Base-by-base conservation (phyloP, 306 rosid genomes). In the Vigna radiata region DNA sequence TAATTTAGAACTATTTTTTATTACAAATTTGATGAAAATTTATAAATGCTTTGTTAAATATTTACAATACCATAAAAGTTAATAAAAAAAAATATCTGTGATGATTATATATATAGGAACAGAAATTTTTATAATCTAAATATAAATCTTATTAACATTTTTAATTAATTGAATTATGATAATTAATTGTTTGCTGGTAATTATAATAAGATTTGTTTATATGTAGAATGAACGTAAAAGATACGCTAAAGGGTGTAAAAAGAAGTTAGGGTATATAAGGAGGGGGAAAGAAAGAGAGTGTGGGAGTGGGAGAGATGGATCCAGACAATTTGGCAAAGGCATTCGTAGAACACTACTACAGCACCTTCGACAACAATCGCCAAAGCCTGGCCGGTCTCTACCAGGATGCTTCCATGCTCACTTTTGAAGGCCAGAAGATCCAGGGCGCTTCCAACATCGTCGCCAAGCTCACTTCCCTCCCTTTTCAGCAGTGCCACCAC, bases 401-500 rank as follows among this genome's bases (percentile, higher is more conserved):
- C 76, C 97, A 95, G 79, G 94, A 92, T 0, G 90, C 74, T 9
- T 95, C 99, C 10, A 95, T 95, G 99, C 88, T 92, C 68, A 92
- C 96, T 61, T 92, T 95, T 76, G 99, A 95, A 50, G 99, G 99
- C 16, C 91, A 90, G 90, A 90, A 95, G 91, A 89, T 89, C 85
- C 97, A 88, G 70, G 97, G 99, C 36, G 31, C 97, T 0, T 77
- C 77, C 25, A 85, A 77, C 89, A 95, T 95, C 76, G 96, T 90
- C 6, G 83, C 90, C 44, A 95, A 95, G 79, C 99, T 95, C 81
- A 84, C 89, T 37, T 70, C 88, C 65, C 93, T 92, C 17, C 99
- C 99, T 25, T 95, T 95, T 82, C 96, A 90, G 84, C 97, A 95
- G 96, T 95, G 96, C 83, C 87, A 81, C 84, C 99, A 95, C 89